Conservation (phyloP, 2,329 filamentous ascomycete species). For the Endoconidiophora polonica region DNA sequence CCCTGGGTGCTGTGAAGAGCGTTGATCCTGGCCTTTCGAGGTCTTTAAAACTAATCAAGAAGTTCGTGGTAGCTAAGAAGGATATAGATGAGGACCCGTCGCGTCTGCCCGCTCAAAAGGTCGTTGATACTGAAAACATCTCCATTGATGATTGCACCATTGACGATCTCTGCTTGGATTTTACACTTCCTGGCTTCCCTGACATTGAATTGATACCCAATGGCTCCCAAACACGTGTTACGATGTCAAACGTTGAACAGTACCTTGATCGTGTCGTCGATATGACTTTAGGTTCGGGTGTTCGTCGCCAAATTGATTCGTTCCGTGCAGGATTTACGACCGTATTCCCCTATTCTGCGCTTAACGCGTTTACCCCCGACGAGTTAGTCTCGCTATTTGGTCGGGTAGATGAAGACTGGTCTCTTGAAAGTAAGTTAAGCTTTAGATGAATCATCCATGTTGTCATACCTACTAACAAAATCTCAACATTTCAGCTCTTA, state of each 20-base stretch:
- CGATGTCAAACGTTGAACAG: slow-evolving; percentile 74
- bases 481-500: slow-evolving; percentile 45
- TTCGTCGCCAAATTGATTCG: slow-evolving; percentile 75
- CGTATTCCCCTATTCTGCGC: slow-evolving; percentile 85
- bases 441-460: background rate
- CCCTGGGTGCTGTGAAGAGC: slow-evolving; percentile 72
- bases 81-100: slow-evolving; percentile 55
- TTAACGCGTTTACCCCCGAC: slow-evolving; percentile 86
- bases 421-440: slow-evolving; percentile 66
- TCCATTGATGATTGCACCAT: slow-evolving; percentile 59
- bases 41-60: slow-evolving; percentile 74
- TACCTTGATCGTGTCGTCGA: slow-evolving; percentile 87
- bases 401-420: slow-evolving; percentile 88
- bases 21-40: slow-evolving; percentile 77
- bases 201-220: slow-evolving; percentile 64
- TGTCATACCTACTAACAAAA: slow-evolving; percentile 15
- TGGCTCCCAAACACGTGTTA: slow-evolving; percentile 60
- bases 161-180: slow-evolving; percentile 82
- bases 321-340: slow-evolving; percentile 86
- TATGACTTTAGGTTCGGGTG: slow-evolving; percentile 75
- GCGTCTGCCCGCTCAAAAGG: slow-evolving; percentile 54
- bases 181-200: slow-evolving; percentile 84
- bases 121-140: slow-evolving; percentile 50
- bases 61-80: slow-evolving; percentile 70
- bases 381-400: slow-evolving; percentile 94